Evolutionary conservation across 179 eudicot genomes (phyloP).

Genomic region (Gypsophila paniculata): DNA sequence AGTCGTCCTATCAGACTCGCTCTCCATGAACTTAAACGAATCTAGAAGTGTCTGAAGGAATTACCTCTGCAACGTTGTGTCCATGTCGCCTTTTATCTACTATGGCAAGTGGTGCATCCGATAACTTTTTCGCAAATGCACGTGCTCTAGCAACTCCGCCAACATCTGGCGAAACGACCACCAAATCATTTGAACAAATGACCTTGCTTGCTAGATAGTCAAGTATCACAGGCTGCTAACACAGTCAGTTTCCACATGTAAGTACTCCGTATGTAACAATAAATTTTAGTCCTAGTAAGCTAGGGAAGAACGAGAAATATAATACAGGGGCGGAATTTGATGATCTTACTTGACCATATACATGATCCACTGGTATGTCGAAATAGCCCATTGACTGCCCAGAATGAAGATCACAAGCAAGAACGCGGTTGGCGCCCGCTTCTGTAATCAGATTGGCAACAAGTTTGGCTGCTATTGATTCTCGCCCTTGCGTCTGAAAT

Average conservation of each 20-base stretch:
- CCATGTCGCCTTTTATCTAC: conserved; percentile 93
- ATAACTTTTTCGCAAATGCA: conserved; percentile 90
- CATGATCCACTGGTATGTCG: conserved; percentile 56
- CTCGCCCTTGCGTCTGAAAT: conserved; percentile 87
- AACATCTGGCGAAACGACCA: conserved; percentile 94
- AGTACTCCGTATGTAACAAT: no score
- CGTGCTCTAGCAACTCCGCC: conserved; percentile 97
- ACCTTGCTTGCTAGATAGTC: conserved; percentile 94
- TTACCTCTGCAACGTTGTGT: conserved; percentile 91
- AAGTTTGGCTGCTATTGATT: conserved; percentile 90
- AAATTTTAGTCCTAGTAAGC: neutral
- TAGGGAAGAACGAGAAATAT: neutral
- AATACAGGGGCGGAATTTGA: neutral
- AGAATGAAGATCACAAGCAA: conserved; percentile 57
- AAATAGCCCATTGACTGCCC: conserved; percentile 58
- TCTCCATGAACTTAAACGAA: neutral
- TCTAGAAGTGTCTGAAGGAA: conserved; percentile 1
- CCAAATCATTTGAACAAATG: conserved; percentile 68
- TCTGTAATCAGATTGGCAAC: conserved; percentile 83
- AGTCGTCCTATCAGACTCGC: neutral
- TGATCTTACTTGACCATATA: conserved; percentile 68
- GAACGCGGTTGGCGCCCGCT: conserved; percentile 90
- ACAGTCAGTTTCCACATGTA: no score
- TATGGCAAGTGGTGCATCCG: conserved; percentile 95
- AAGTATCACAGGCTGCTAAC: conserved; percentile 77